Base-by-base conservation (phyloP, 805 yeast species). In the Yamadazyma scolyti region DNA sequence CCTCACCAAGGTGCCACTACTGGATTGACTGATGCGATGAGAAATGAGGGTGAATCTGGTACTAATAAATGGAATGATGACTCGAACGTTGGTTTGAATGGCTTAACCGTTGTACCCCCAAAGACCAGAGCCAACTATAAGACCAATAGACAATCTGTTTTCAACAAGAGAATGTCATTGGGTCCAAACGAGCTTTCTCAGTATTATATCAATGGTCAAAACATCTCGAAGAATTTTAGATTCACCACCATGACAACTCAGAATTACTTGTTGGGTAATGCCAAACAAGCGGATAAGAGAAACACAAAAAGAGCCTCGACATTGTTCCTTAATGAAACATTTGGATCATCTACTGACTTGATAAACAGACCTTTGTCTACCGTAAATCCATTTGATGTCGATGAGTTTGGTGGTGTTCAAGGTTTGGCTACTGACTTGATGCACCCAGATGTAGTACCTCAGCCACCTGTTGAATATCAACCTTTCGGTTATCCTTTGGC, bases 401-500 rank as follows among this genome's bases (percentile, higher is more conserved):
- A 58, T 10, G 70, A 61, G 23, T 45, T 47, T 5, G 56, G 46
- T 20, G 47, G 58, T 6, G 54, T 72, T 5, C 65, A 62, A 19
- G 69, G 80, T 3, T 56, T 84, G 42, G 73, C 77, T 23, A 65
- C 79, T 2, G 76, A 73, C 31, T 51, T 78, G 11, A 71, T 82
- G 35, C 85, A 79, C 44, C 83, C 88, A 8, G 84, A 83, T 48
- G 84, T 77, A 17, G 83, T 89, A 10, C 85, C 95, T 2, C 97
- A 90, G 54, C 97, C 97, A 0, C 95, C 96, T 1, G 73, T 79
- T 11, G 83, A 75, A 38, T 89, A 77, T 63, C 89, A 84, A 67
- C 97, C 98, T 4, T 86, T 73, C 58, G 82, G 79, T 0, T 86
- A 65, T 47, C 96, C 98, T 10, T 70, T 93, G 45, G 66, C 62